phyloP scores from a whole-genome alignment of 352 stramenopile species.

The Pythium monospermum region DNA sequence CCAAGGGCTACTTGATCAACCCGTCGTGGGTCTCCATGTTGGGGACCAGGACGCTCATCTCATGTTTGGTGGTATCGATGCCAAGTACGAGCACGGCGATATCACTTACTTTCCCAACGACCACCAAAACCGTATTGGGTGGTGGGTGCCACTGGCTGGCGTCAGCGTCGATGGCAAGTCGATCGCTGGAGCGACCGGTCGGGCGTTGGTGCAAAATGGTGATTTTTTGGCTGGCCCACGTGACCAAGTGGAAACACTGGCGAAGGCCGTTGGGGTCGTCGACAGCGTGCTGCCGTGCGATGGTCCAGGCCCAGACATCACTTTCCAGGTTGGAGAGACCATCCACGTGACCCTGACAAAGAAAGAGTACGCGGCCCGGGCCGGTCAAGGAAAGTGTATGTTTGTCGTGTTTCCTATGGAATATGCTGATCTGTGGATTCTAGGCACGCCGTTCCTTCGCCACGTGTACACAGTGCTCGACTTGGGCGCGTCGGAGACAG shows the following conservation, averaged over 20 bases:
- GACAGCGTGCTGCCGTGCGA: conserved; percentile 6
- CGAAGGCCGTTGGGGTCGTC: not conserved
- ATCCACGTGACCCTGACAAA: conserved; percentile 9
- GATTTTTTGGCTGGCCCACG: not conserved
- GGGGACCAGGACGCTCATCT: not conserved
- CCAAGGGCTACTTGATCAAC: not conserved
- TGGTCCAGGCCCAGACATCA: conserved; percentile 6
- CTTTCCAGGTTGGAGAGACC: not conserved
- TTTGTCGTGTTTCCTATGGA: not conserved
- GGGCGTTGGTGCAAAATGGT: not conserved
- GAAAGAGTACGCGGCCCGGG: not conserved
- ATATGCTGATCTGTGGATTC: conserved; percentile 1
- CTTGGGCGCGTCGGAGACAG: not conserved
- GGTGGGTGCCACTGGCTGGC: not conserved
- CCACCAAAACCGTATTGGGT: not conserved
- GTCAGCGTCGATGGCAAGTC: conserved; percentile 1
- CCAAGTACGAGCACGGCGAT: not conserved
- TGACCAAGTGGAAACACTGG: not conserved
- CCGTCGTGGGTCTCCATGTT: not conserved
- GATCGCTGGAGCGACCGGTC: not conserved
- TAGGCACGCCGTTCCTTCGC: conserved; percentile 2
- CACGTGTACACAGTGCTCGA: conserved; percentile 16
- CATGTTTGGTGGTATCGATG: not conserved
- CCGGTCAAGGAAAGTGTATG: not conserved
- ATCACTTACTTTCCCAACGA: conserved; percentile 1